These are phyloP conservation scores for Pachyrhizus erosus DNA, from an alignment of 306 rosid species.

Conservation along the genomic window DNA sequence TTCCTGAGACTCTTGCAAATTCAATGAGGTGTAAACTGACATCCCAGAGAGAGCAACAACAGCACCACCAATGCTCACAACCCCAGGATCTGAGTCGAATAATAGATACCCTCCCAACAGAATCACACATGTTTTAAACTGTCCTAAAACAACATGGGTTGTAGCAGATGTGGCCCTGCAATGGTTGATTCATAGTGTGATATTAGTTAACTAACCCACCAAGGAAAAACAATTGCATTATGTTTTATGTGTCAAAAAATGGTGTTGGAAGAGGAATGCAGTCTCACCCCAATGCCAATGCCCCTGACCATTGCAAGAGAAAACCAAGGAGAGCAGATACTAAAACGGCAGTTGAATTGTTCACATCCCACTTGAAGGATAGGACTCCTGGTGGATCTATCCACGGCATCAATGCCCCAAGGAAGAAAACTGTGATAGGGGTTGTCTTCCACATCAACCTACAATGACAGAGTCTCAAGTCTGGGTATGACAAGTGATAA, in stretches of 20 bases:
- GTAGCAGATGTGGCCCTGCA: slow-evolving; percentile 98
- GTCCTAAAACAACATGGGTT: slow-evolving; percentile 94
- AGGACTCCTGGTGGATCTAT: slow-evolving; percentile 95
- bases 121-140: slow-evolving; percentile 88
- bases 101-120: slow-evolving; percentile 57
- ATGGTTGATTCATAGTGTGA: not conserved
- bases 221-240: not conserved
- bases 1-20: slow-evolving; percentile 50
- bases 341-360: slow-evolving; percentile 63
- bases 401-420: slow-evolving; percentile 93
- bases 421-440: slow-evolving; percentile 80
- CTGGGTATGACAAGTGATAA: not conserved
- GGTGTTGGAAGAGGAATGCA: not conserved
- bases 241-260: not conserved
- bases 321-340: slow-evolving; percentile 89
- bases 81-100: slow-evolving; percentile 57
- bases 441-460: slow-evolving; percentile 98
- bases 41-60: slow-evolving; percentile 51
- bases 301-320: slow-evolving; percentile 98
- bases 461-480: slow-evolving; percentile 39
- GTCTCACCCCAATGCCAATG: slow-evolving; percentile 93
- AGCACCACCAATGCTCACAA: slow-evolving; percentile 55
- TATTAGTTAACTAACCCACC: slow-evolving; percentile 36
- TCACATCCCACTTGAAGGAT: slow-evolving; percentile 77
- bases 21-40: slow-evolving; percentile 50